phyloP scores from a whole-genome alignment of 768 basidiomycete genomes.

The Mycena indigotica region DNA sequence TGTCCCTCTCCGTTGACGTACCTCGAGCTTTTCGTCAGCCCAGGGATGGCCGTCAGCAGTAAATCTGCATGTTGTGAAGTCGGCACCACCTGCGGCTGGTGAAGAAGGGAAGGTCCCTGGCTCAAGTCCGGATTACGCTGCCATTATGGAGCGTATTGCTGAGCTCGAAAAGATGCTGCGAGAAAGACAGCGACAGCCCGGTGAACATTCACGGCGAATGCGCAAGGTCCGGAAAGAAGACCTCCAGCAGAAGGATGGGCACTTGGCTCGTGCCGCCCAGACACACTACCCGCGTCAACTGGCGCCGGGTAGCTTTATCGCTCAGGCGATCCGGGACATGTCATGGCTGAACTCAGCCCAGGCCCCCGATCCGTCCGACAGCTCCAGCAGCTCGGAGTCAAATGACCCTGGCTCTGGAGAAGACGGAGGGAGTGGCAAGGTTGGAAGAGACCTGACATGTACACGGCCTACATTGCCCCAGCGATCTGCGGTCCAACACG shows the following conservation, averaged over 20 bases:
- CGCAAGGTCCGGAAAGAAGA: neutral
- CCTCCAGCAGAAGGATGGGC: neutral
- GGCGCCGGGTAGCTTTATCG: neutral
- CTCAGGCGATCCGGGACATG: neutral
- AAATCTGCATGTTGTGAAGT: no score
- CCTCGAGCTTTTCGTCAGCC: no score
- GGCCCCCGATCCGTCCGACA: neutral
- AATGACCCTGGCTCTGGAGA: neutral
- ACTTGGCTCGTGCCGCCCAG: no score
- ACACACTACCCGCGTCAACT: neutral
- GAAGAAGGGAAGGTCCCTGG: no score
- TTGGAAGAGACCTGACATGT: neutral
- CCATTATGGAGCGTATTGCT: neutral
- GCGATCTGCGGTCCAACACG: neutral
- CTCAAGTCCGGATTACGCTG: neutral
- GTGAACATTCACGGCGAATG: neutral
- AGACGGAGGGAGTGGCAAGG: neutral
- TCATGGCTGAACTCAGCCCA: neutral
- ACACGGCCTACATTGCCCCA: neutral
- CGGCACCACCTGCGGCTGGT: no score
- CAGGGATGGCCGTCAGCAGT: no score
- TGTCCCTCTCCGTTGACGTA: neutral
- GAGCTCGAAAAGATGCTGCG: neutral
- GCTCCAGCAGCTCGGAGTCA: slow-evolving; percentile 3
- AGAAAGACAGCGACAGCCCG: neutral